Evolutionary conservation across 768 basidiomycete species (phyloP).

Genomic region (Mycena kentingensis): DNA sequence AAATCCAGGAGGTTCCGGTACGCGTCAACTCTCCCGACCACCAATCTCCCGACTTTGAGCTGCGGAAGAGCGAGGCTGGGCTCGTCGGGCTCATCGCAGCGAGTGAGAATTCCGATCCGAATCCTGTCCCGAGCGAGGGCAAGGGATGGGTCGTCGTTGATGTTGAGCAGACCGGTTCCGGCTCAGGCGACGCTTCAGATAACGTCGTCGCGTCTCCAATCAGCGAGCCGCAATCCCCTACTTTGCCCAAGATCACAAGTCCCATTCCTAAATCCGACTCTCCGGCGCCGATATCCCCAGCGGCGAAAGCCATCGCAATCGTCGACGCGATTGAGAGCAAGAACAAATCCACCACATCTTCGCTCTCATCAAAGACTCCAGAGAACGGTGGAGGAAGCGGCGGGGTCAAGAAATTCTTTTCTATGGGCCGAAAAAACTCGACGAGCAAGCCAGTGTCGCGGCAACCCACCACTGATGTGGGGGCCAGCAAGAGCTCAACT

Average conservation of each 20-base stretch:
- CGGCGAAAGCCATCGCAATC: slow-evolving; percentile 65
- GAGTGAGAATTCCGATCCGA: slow-evolving; percentile 32
- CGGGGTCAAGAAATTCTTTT: slow-evolving; percentile 42
- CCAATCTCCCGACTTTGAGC: slow-evolving; percentile 41
- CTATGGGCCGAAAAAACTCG: slow-evolving; percentile 39
- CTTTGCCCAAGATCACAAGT: slow-evolving; percentile 9
- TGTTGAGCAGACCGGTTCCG: no score
- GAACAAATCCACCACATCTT: slow-evolving; percentile 33
- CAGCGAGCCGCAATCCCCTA: slow-evolving; percentile 29
- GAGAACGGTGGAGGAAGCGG: slow-evolving; percentile 15
- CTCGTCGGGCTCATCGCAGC: slow-evolving; percentile 53
- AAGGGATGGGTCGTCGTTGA: slow-evolving; percentile 71
- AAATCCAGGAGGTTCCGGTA: slow-evolving; percentile 51
- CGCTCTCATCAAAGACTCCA: slow-evolving; percentile 23
- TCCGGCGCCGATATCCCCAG: slow-evolving; percentile 38
- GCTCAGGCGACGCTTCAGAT: slow-evolving; percentile 32
- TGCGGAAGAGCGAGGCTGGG: slow-evolving; percentile 67
- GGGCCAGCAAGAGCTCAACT: neutral
- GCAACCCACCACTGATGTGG: no score
- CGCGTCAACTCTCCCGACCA: slow-evolving; percentile 58
- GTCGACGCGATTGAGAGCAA: slow-evolving; percentile 59
- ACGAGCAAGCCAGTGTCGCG: neutral
- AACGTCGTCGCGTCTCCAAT: slow-evolving; percentile 30
- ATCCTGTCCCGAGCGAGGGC: slow-evolving; percentile 32
- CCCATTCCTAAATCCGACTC: slow-evolving; percentile 1